Conservation (phyloP, 805 yeast species). For the Yamadazyma nakazawae region DNA sequence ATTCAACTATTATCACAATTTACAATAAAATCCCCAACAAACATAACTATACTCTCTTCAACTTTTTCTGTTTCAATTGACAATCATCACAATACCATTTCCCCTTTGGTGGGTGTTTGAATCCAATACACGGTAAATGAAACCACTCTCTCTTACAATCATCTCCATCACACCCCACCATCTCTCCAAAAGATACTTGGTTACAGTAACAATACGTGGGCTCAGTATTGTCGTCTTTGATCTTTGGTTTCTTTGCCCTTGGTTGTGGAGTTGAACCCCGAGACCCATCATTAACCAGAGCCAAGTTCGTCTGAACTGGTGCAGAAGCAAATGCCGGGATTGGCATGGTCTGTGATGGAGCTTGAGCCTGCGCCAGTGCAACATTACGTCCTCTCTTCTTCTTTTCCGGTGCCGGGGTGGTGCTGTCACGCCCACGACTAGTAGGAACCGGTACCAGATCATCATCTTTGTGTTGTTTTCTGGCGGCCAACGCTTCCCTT, state of each 20-base stretch:
- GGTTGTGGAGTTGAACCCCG: slow-evolving; percentile 18
- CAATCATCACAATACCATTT: slow-evolving; percentile 48
- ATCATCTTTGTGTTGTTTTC: slow-evolving; percentile 52
- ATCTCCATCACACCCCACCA: slow-evolving; percentile 98
- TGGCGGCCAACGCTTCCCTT: slow-evolving; percentile 91
- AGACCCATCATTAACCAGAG: slow-evolving; percentile 9
- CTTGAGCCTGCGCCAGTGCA: slow-evolving; percentile 4
- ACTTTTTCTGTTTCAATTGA: slow-evolving; percentile 31
- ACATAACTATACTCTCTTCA: slow-evolving; percentile 3
- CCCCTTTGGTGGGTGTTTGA: slow-evolving; percentile 75
- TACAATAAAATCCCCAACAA: too few species aligned
- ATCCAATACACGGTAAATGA: slow-evolving; percentile 89
- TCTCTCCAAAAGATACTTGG: slow-evolving; percentile 95
- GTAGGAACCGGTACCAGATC: neutral
- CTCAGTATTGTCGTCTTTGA: slow-evolving; percentile 41
- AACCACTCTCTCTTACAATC: slow-evolving; percentile 93
- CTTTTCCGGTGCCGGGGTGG: slow-evolving; percentile 17
- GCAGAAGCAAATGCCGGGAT: neutral
- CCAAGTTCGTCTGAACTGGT: neutral
- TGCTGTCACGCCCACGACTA: slow-evolving; percentile 13
- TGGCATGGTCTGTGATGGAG: neutral
- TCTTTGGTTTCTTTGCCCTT: slow-evolving; percentile 18
- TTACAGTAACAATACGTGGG: slow-evolving; percentile 95
- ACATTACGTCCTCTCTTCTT: slow-evolving; percentile 15
- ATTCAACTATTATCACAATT: too few species aligned